Conservation (phyloP, 1,139 yeast genomes). For the Suhomyces kunorum region DNA sequence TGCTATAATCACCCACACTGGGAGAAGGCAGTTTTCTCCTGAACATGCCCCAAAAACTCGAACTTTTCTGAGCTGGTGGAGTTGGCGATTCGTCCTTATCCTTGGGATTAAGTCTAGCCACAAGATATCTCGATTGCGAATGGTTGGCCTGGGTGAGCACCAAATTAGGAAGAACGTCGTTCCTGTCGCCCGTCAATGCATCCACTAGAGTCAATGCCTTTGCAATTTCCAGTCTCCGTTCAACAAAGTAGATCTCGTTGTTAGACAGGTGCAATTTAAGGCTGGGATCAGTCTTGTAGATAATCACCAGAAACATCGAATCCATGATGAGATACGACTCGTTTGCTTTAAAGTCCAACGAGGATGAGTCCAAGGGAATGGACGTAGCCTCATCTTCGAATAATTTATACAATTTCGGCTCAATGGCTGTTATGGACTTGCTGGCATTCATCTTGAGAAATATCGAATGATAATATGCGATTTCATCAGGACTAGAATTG, state of each 20-base stretch:
- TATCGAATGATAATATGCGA: slow-evolving; percentile 40
- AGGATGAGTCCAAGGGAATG: slow-evolving; percentile 25
- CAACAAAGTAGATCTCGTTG: slow-evolving; percentile 27
- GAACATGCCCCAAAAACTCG: slow-evolving; percentile 9
- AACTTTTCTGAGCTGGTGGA: slow-evolving; percentile 2
- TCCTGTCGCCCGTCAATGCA: slow-evolving; percentile 5
- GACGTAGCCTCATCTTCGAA: slow-evolving; percentile 8
- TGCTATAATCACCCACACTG: not conserved
- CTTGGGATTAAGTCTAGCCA: slow-evolving; percentile 31
- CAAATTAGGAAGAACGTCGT: slow-evolving; percentile 20
- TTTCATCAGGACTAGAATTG: slow-evolving; percentile 49
- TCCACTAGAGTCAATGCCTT: slow-evolving; percentile 16
- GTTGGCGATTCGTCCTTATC: slow-evolving; percentile 8
- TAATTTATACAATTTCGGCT: slow-evolving; percentile 30
- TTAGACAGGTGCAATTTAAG: slow-evolving; percentile 37
- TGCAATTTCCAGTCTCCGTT: slow-evolving; percentile 17
- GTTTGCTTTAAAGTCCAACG: slow-evolving; percentile 15
- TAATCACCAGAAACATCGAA: slow-evolving; percentile 28
- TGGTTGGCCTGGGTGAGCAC: slow-evolving; percentile 36
- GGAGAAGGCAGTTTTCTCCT: slow-evolving; percentile 1
- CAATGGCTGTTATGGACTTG: slow-evolving; percentile 26
- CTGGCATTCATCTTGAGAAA: slow-evolving; percentile 24
- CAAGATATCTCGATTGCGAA: slow-evolving; percentile 37
- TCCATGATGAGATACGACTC: slow-evolving; percentile 33
- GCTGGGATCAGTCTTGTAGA: slow-evolving; percentile 23